These are phyloP conservation scores for Ganoderma sinense DNA, from an alignment of 1,284 basidiomycete species.

Conservation along the genomic window DNA sequence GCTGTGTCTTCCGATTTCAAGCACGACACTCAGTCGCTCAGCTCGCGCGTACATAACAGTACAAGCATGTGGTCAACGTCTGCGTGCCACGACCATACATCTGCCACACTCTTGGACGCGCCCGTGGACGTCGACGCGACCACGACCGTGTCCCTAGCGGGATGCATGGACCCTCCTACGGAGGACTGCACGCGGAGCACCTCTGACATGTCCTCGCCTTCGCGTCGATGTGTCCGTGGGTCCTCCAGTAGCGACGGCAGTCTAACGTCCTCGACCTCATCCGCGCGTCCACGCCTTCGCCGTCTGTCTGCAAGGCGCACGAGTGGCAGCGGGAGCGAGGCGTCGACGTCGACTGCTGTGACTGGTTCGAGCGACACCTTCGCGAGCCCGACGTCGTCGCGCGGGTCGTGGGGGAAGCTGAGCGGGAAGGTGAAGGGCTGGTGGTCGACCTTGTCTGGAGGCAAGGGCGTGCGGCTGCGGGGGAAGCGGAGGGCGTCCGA, in stretches of 20 bases:
- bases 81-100: background rate
- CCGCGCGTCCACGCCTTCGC: background rate
- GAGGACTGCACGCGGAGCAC: background rate
- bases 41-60: background rate
- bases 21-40: background rate
- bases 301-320: background rate
- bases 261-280: background rate
- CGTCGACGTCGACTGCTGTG: background rate
- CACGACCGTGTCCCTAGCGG: background rate
- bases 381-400: background rate
- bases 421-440: background rate
- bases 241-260: background rate
- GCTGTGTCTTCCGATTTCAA: background rate
- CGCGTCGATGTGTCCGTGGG: background rate
- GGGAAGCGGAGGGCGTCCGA: background rate
- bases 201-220: background rate
- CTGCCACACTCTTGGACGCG: background rate
- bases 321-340: background rate
- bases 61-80: background rate
- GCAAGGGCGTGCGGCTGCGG: background rate
- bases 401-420: background rate
- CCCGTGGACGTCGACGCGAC: background rate
- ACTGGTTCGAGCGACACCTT: background rate
- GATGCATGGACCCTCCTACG: background rate
- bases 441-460: background rate